Percentiles rank a stretch among this genome's conserved stretches.
Conservation (phyloP, 495 filamentous ascomycete genomes). For the Trichoderma erinaceum region DNA sequence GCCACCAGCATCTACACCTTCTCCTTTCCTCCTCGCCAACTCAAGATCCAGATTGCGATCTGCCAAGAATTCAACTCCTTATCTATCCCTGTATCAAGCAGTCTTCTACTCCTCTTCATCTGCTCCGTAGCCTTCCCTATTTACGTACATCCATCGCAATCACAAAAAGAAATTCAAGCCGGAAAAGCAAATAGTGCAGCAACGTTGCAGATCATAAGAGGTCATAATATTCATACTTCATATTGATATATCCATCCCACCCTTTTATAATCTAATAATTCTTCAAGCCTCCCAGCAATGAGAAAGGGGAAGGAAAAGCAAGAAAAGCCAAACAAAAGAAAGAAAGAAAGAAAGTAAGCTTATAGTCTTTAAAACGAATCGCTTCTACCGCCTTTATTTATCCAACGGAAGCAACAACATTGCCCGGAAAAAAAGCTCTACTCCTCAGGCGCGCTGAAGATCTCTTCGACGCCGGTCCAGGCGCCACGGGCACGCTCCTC, state of each 20-base stretch:
- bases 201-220: background rate
- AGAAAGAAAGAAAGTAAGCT: background rate
- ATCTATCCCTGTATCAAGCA: background rate
- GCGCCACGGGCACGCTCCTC: conserved; percentile 64
- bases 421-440: conserved; percentile 1
- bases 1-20: background rate
- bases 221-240: conserved; percentile 1
- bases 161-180: background rate
- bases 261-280: conserved; percentile 4
- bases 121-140: too few relatives aligned
- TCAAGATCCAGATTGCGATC: conserved; percentile 7
- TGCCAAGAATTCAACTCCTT: background rate
- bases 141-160: too few relatives aligned
- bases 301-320: background rate
- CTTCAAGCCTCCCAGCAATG: background rate
- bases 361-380: background rate
- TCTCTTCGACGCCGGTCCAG: conserved; percentile 65
- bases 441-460: conserved; percentile 45
- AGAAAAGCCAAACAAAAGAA: background rate
- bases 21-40: background rate
- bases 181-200: background rate
- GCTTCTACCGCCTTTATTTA: background rate
- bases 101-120: background rate
- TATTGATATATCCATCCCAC: background rate
- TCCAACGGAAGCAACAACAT: background rate